Percentiles rank a stretch among this genome's conserved stretches.
These are phyloP conservation scores for Phytophthora idaei DNA, from an alignment of 352 stramenopile genomes.

Conservation along the genomic window DNA sequence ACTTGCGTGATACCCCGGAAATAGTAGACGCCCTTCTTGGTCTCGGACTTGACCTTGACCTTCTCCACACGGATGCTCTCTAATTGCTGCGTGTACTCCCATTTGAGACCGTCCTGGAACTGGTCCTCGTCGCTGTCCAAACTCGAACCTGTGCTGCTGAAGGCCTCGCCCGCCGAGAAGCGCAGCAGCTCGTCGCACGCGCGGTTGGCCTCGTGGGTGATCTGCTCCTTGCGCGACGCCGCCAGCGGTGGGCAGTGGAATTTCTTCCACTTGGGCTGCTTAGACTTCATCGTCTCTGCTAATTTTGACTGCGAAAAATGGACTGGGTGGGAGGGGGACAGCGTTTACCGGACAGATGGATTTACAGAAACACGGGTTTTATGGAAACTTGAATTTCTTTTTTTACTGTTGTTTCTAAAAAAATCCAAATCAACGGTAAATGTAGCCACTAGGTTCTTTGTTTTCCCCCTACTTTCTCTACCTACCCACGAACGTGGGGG, in stretches of 20 bases:
- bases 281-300: constrained; percentile 42
- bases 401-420: too few relatives aligned
- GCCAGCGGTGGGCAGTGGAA: constrained; percentile 80
- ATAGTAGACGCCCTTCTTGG: constrained; percentile 72
- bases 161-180: constrained; percentile 71
- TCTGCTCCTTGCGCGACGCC: constrained; percentile 60
- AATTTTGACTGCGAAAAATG: background rate
- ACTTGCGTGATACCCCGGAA: constrained; percentile 74
- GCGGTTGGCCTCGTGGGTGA: constrained; percentile 71
- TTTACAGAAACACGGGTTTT: background rate
- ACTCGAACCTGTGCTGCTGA: constrained; percentile 34
- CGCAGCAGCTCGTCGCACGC: constrained; percentile 80
- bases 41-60: constrained; percentile 66
- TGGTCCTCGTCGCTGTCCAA: constrained; percentile 35
- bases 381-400: background rate
- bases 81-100: constrained; percentile 77
- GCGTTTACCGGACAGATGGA: background rate
- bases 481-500: too few relatives aligned
- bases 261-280: constrained; percentile 72
- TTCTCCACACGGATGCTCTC: constrained; percentile 79
- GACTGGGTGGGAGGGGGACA: background rate
- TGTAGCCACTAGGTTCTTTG: too few relatives aligned
- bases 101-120: constrained; percentile 61
- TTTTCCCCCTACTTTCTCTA: too few relatives aligned
- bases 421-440: too few relatives aligned